Evolutionary conservation across 1,284 basidiomycete genomes (phyloP), one percentile per base, ranked within the genome.

Genomic region (Neonothopanus nambi): DNA sequence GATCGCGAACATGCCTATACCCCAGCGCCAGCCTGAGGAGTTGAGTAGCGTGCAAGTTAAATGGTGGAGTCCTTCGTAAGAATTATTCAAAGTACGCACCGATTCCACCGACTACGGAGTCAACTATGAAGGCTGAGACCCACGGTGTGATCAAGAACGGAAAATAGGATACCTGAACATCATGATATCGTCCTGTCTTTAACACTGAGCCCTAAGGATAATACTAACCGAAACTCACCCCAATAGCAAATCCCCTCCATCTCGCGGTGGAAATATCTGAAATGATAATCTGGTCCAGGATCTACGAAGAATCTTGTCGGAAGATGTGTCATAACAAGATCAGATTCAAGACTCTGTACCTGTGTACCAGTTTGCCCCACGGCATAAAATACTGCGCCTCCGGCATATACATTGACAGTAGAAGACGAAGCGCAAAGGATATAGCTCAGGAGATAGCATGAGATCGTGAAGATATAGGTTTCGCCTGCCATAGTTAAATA

Each of bases 251-350:
- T 11, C 88, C 89, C 54, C 91, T 80, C 87, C 88, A 93, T 63
- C 84, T 78, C 12, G 92, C 78, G 1, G 84, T 86, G 3, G 91
- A 92, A 60, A 89, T 85, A 64, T 94, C 91, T 17, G 90, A 90
- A 52, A 89, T 84, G 61, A 89, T 79, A 56, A 91, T 82, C 58
- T 86, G 84, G n/a, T 81, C 84, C 12, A 91, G 76, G 41, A 92
- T 75, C 68, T 91, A 88, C 20, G 91, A 72, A 13, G 87, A 85
- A 51, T 73, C 78, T 52, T 15, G 47, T 50, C 26, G 35, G 40
- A n/a, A 40, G 28, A 26, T 0, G 17, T 9, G 6, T 7, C 20
- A 3, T 21, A 38, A 20, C 5, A n/a, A 15, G 30, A 35, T 35
- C 26, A 5, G 8, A 13, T 33, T 12, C 15, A 7, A 35, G 11